Evolutionary conservation across 495 filamentous ascomycete species (phyloP).

Genomic region (Parathielavia appendiculata): DNA sequence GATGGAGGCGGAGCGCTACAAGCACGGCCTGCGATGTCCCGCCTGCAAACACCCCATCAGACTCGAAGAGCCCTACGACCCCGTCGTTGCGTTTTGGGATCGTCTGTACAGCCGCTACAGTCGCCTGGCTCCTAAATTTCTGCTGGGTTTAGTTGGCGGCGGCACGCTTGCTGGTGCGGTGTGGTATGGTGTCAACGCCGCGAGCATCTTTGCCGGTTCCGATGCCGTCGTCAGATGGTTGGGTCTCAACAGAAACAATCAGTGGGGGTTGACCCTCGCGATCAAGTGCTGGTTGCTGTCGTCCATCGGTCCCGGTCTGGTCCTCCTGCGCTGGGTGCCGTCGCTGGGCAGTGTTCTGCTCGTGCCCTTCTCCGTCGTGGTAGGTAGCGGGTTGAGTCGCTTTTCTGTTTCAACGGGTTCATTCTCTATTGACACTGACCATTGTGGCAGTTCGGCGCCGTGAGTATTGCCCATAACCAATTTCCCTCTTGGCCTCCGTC

Average conservation of each 20-base stretch:
- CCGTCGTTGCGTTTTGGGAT: slow-evolving; percentile 56
- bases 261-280: neutral
- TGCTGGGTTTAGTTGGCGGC: slow-evolving; percentile 50
- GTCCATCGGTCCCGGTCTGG: slow-evolving; percentile 37
- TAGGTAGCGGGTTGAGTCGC: slow-evolving; percentile 19
- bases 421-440: neutral
- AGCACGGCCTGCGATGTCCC: slow-evolving; percentile 68
- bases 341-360: slow-evolving; percentile 27
- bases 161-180: slow-evolving; percentile 46
- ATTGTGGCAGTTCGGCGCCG: slow-evolving; percentile 22
- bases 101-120: slow-evolving; percentile 51
- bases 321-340: slow-evolving; percentile 34
- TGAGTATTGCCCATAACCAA: slow-evolving; percentile 23
- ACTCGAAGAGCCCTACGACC: slow-evolving; percentile 65
- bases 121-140: slow-evolving; percentile 53
- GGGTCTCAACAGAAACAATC: neutral
- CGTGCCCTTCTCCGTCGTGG: slow-evolving; percentile 34
- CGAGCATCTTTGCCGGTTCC: slow-evolving; percentile 37
- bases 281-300: slow-evolving; percentile 26
- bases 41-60: slow-evolving; percentile 80
- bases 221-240: slow-evolving; percentile 28
- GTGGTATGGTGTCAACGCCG: slow-evolving; percentile 35
- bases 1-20: slow-evolving; percentile 42
- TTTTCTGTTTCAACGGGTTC: no score
- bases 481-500: slow-evolving; percentile 63